Evolutionary conservation across 768 basidiomycete species (phyloP), one percentile per base, ranked within the genome.

Genomic region (Russula sp.): DNA sequence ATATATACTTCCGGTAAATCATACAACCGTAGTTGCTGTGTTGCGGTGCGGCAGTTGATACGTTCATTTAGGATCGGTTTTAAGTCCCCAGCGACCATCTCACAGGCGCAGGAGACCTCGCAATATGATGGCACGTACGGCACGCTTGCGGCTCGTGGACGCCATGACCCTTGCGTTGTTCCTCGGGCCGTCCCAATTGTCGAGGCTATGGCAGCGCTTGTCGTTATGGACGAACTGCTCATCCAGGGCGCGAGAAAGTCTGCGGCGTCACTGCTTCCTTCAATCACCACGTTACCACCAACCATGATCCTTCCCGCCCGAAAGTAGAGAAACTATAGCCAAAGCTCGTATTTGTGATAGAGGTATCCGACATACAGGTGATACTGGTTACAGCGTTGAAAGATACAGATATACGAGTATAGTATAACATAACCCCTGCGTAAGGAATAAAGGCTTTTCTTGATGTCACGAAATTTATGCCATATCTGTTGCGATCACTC

Each of bases 81-180:
- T 84, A 99, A 99, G 77, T 93, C 93, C 18, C 97, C 97, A 59
- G 97, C 97, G 52, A 99, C 97, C 59, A 99, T 99, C 73, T 91
- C 94, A 27, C 94, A 91, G 73, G 79, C 85, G 34, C 97, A 99
- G 75, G 73, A 79, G 53, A 99, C 97, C 31, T 93, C 89, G 11
- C 88, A 91, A 74, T 99, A 99, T 74, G 87, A 97, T 71, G 97
- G 97, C 34, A 90, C 91, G 10, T 78, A 84, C 1, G 97, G 97
- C 31, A 82, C 82, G 44, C 82, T 99, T 57, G 94, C 94, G 13
- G 90, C 97, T 42, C 83, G 93, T 37, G 97, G 97, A 13, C 82
- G 97, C 57, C 96, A 98, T 75, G 96, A 98, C 72, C 94, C 96
- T 18, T 98, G 96, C 73, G 96, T 99, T 50, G 94, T 99, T 6